phyloP scores from a whole-genome alignment of 306 rosid species.

The Trifolium dubium region DNA sequence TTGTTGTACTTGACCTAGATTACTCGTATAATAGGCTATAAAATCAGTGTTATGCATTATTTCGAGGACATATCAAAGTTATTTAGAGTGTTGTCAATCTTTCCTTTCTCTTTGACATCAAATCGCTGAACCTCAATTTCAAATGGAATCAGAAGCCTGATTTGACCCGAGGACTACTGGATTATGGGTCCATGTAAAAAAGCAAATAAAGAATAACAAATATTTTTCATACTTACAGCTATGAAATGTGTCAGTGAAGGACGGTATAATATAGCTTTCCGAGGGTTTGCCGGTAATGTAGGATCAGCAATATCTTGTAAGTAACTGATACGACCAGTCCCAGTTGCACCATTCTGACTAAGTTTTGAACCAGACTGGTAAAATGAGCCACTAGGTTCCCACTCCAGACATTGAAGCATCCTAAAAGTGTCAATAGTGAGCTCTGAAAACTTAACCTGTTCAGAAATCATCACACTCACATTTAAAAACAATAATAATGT shows the following conservation, averaged over 20 bases:
- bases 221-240: slow-evolving; percentile 72
- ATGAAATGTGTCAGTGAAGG: slow-evolving; percentile 86
- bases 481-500: slow-evolving; percentile 22
- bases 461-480: slow-evolving; percentile 24
- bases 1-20: slow-evolving; percentile 13
- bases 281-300: slow-evolving; percentile 86
- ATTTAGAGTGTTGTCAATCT: neutral
- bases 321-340: slow-evolving; percentile 64
- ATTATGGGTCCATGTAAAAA: slow-evolving; percentile 31
- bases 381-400: slow-evolving; percentile 96
- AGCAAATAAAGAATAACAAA: slow-evolving; percentile 23
- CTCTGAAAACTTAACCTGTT: slow-evolving; percentile 92
- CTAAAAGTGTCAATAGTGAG: slow-evolving; percentile 91
- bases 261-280: slow-evolving; percentile 81
- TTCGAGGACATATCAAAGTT: neutral
- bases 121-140: slow-evolving; percentile 7
- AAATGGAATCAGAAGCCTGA: neutral
- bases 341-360: slow-evolving; percentile 71
- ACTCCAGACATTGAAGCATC: slow-evolving; percentile 96
- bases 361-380: slow-evolving; percentile 68
- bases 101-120: slow-evolving; percentile 1
- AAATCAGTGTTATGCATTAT: neutral
- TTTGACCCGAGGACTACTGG: neutral
- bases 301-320: slow-evolving; percentile 89
- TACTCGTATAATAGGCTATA: neutral